A percentile compares a stretch with the other conserved stretches of the same genome.
Evolutionary conservation across 768 basidiomycete species (phyloP).

Genomic region (Leccinum boreale): DNA sequence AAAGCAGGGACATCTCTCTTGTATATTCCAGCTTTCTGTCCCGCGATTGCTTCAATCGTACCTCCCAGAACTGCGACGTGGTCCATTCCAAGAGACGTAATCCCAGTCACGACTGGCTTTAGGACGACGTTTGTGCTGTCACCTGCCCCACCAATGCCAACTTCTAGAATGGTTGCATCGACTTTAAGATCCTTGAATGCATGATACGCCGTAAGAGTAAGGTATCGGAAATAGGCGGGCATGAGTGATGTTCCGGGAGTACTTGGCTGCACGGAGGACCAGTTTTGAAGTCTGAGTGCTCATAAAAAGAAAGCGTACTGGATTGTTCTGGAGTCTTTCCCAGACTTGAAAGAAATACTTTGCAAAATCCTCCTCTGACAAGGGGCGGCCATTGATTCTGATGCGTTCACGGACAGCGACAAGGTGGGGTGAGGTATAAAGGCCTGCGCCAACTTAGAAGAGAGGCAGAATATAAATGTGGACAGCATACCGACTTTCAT

Average conservation of each 20-base stretch:
- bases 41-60: constrained; percentile 85
- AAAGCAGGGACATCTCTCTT: constrained; percentile 90
- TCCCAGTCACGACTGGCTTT: constrained; percentile 82
- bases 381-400: constrained; percentile 84
- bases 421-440: constrained; percentile 96
- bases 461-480: background rate
- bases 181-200: constrained; percentile 79
- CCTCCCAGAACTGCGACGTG: constrained; percentile 86
- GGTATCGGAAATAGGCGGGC: constrained; percentile 91
- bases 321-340: constrained; percentile 73
- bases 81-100: constrained; percentile 90
- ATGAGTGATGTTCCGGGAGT: constrained; percentile 55
- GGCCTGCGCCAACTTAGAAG: constrained; percentile 45
- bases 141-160: constrained; percentile 90
- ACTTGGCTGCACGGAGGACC: constrained; percentile 39
- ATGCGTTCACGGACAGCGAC: constrained; percentile 95
- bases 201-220: constrained; percentile 92
- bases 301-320: constrained; percentile 39
- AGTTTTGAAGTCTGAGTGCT: background rate
- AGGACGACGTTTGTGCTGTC: constrained; percentile 98
- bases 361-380: constrained; percentile 86
- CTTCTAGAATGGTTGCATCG: constrained; percentile 91
- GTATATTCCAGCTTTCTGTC: constrained; percentile 96
- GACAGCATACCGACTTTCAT: constrained; percentile 74
- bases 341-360: constrained; percentile 96